Percentiles rank a stretch among this genome's conserved stretches.
Evolutionary conservation across 352 stramenopile genomes (phyloP).

Genomic region (Halophytophthora batemanensis): DNA sequence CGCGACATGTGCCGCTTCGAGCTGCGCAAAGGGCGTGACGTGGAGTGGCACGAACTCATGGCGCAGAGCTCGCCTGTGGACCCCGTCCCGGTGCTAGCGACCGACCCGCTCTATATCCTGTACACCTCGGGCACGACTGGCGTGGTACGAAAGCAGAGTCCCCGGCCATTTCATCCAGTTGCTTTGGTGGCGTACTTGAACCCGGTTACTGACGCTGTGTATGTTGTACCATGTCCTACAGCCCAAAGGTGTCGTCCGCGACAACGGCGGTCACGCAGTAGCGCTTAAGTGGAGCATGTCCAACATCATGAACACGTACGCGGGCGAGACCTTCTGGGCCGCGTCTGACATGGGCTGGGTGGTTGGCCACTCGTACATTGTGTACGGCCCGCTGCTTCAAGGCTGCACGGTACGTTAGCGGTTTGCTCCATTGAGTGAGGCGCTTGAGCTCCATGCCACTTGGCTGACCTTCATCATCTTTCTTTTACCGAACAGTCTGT

Average conservation of each 20-base stretch:
- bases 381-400: constrained; percentile 97
- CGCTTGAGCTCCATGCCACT: too few species aligned
- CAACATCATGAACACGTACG: constrained; percentile 92
- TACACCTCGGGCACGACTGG: constrained; percentile 98
- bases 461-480: too few species aligned
- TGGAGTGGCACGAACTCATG: constrained; percentile 35
- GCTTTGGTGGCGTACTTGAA: too few species aligned
- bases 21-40: constrained; percentile 16
- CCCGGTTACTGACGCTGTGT: too few species aligned
- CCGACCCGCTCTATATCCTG: constrained; percentile 95
- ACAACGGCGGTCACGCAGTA: constrained; percentile 94
- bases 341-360: constrained; percentile 97
- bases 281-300: constrained; percentile 47
- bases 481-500: too few species aligned
- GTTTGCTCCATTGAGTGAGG: too few species aligned
- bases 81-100: constrained; percentile 28
- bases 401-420: constrained; percentile 81
- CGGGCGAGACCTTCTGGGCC: constrained; percentile 93
- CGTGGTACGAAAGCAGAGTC: constrained; percentile 18
- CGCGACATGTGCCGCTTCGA: constrained; percentile 35
- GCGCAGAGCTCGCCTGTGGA: constrained; percentile 11
- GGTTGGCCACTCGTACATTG: constrained; percentile 96
- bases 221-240: too few species aligned
- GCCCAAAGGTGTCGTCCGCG: constrained; percentile 95
- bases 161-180: too few species aligned